A percentile compares a stretch with the other conserved stretches of the same genome.
phyloP scores from a whole-genome alignment of 768 basidiomycete genomes.

The Collybiopsis luxurians region DNA sequence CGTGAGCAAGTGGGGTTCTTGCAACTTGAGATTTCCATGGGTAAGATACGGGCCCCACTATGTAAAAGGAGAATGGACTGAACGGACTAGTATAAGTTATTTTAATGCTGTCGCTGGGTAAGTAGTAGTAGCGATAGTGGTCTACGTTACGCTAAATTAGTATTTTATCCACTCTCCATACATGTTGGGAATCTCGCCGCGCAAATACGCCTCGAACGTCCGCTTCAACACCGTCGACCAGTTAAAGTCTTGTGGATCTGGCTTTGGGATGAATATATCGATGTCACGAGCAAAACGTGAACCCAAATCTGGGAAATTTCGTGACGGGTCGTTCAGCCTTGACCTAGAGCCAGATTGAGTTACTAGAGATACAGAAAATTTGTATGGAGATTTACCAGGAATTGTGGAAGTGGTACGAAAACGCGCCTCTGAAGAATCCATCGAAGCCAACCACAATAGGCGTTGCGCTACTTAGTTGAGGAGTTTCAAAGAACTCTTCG shows the following conservation, averaged over 20 bases:
- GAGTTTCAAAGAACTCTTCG: slow-evolving; percentile 85
- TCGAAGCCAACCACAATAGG: slow-evolving; percentile 89
- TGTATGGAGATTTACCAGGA: slow-evolving; percentile 58
- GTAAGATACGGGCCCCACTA: no score
- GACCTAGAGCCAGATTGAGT: slow-evolving; percentile 55
- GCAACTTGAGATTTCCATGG: no score
- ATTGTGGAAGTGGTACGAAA: slow-evolving; percentile 96
- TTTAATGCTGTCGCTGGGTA: neutral
- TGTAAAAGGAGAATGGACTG: no score
- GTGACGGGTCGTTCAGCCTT: slow-evolving; percentile 87
- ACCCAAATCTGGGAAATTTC: slow-evolving; percentile 97
- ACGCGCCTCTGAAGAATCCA: slow-evolving; percentile 95
- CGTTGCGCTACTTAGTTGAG: slow-evolving; percentile 66
- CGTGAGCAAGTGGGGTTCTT: no score
- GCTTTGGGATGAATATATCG: neutral
- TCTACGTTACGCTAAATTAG: neutral
- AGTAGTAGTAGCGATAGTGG: neutral
- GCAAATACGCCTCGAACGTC: slow-evolving; percentile 90
- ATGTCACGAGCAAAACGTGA: slow-evolving; percentile 50
- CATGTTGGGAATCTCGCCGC: slow-evolving; percentile 90
- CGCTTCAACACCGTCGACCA: slow-evolving; percentile 98
- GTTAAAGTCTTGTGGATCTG: slow-evolving; percentile 75
- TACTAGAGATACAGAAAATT: neutral
- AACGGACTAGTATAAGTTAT: neutral
- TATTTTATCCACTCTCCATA: slow-evolving; percentile 10